Percentiles rank a stretch among this genome's conserved stretches.
These are phyloP conservation scores for Meyerozyma guilliermondii DNA, from an alignment of 1,139 yeast species.

Conservation along the genomic window DNA sequence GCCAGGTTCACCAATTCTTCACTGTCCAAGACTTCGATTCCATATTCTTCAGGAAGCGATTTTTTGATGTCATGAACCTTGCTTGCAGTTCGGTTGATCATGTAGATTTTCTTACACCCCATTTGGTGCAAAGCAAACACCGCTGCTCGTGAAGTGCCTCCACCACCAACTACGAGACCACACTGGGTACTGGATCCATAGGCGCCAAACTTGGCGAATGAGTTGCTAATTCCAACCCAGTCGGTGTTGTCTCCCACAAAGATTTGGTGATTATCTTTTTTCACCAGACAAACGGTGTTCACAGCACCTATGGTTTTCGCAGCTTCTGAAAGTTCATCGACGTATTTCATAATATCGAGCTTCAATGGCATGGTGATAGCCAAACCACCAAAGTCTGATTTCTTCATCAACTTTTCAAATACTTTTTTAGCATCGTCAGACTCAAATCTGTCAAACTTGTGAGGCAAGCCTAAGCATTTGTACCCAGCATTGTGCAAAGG, in stretches of 20 bases:
- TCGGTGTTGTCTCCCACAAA: conserved; percentile 85
- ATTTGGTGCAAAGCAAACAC: conserved; percentile 75
- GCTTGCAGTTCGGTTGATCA: conserved; percentile 73
- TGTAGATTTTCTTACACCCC: conserved; percentile 74
- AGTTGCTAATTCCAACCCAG: conserved; percentile 81
- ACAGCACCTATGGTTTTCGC: conserved; percentile 87
- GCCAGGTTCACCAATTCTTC: conserved; percentile 37
- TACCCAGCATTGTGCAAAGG: conserved; percentile 76
- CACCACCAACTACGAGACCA: conserved; percentile 88
- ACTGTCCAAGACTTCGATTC: conserved; percentile 55
- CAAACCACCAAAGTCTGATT: conserved; percentile 70
- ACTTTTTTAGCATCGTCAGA: conserved; percentile 54
- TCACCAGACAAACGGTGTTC: conserved; percentile 67
- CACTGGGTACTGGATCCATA: conserved; percentile 27
- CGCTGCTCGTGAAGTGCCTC: conserved; percentile 97
- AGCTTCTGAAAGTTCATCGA: conserved; percentile 61
- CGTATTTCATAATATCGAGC: conserved; percentile 65
- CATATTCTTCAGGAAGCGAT: conserved; percentile 57
- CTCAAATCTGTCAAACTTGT: conserved; percentile 63
- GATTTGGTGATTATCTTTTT: conserved; percentile 45
- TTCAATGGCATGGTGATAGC: conserved; percentile 92
- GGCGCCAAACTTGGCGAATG: conserved; percentile 60
- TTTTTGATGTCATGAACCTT: conserved; percentile 58
- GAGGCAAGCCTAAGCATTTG: conserved; percentile 70
- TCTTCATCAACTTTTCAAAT: conserved; percentile 41